Conservation (phyloP, 352 stramenopile species). For the Phytopythium vexans region DNA sequence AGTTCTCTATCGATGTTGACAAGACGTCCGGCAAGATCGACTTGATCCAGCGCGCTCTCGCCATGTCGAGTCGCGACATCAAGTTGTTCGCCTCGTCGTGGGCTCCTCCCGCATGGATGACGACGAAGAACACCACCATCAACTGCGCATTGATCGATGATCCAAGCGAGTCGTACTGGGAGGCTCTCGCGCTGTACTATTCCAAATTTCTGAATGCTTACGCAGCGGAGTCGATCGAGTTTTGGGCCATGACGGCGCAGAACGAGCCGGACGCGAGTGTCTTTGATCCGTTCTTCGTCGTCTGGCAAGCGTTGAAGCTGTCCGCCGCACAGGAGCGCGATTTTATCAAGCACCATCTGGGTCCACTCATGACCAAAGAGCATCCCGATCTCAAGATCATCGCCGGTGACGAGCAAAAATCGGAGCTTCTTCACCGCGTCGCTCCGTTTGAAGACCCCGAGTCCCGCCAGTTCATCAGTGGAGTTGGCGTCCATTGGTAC, state of each 20-base stretch:
- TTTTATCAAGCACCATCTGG: slow-evolving; percentile 80
- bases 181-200: slow-evolving; percentile 83
- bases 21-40: slow-evolving; percentile 67
- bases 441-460: slow-evolving; percentile 44
- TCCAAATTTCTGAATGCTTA: slow-evolving; percentile 86
- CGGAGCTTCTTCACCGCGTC: slow-evolving; percentile 36
- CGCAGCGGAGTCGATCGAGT: slow-evolving; percentile 58
- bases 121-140: slow-evolving; percentile 53
- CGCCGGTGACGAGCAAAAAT: slow-evolving; percentile 82
- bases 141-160: slow-evolving; percentile 54
- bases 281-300: slow-evolving; percentile 38
- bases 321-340: slow-evolving; percentile 34
- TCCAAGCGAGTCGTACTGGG: slow-evolving; percentile 55
- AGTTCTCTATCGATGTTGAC: slow-evolving; percentile 87
- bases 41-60: slow-evolving; percentile 59
- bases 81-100: slow-evolving; percentile 78
- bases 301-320: slow-evolving; percentile 60
- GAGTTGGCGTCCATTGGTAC: slow-evolving; percentile 88
- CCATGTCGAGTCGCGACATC: slow-evolving; percentile 35
- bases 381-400: slow-evolving; percentile 85
- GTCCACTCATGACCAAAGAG: slow-evolving; percentile 48
- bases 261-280: slow-evolving; percentile 70
- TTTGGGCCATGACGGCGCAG: slow-evolving; percentile 84
- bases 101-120: slow-evolving; percentile 88
- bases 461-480: slow-evolving; percentile 66